These are phyloP conservation scores for Ocimum tenuiflorum DNA, from an alignment of 257 asterid genomes.

Conservation along the genomic window DNA sequence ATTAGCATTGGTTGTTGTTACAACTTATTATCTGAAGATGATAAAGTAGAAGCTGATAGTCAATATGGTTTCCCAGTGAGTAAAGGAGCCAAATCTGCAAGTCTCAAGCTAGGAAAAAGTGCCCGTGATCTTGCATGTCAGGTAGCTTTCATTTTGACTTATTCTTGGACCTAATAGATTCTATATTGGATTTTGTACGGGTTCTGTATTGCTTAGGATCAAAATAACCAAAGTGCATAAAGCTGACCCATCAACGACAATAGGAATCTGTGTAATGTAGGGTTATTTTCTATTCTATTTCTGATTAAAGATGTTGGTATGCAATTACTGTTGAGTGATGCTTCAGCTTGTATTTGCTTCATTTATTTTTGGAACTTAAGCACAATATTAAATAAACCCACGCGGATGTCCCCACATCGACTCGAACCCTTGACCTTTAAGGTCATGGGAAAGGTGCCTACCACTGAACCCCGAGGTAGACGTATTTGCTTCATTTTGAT, in stretches of 20 bases:
- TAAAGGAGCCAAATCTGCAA: conserved; percentile 51
- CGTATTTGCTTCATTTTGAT: conserved; percentile 5
- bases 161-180: background rate
- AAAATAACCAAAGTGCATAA: background rate
- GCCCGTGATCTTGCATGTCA: conserved; percentile 95
- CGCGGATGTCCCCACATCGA: too few species aligned
- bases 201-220: background rate
- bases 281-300: background rate
- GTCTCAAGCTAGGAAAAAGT: conserved; percentile 48
- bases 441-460: too few species aligned
- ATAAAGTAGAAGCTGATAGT: conserved; percentile 23
- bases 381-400: too few species aligned
- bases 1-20: conserved; percentile 92
- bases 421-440: too few species aligned
- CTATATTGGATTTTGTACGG: conserved; percentile 4
- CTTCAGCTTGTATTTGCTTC: conserved; percentile 11
- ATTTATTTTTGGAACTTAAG: too few species aligned
- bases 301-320: background rate
- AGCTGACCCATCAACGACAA: background rate
- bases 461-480: too few species aligned
- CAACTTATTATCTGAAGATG: conserved; percentile 72
- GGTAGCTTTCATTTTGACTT: conserved; percentile 35
- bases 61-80: conserved; percentile 80
- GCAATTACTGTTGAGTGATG: conserved; percentile 4
- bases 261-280: background rate